phyloP scores from a whole-genome alignment of 2,329 filamentous ascomycete species.

The Cladosporium sp. region DNA sequence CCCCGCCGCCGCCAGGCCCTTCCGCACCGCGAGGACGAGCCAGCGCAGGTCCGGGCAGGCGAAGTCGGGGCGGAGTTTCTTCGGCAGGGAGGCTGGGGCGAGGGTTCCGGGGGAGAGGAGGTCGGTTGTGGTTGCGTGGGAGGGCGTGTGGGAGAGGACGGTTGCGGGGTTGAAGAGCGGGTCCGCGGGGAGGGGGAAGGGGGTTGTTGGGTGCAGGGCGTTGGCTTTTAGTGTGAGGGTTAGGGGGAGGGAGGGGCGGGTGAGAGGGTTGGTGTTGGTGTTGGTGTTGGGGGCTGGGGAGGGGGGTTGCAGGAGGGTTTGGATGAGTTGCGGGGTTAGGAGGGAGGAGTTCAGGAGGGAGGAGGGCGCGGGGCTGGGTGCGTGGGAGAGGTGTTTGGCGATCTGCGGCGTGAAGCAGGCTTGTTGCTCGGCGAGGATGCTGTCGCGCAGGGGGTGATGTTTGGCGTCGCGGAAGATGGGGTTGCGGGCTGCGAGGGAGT shows the following conservation, averaged over 20 bases:
- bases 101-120: conserved; percentile 12
- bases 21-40: conserved; percentile 14
- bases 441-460: conserved; percentile 5
- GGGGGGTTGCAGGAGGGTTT: conserved; percentile 7
- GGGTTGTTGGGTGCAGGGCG: conserved; percentile 9
- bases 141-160: conserved; percentile 13
- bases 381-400: not conserved
- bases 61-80: conserved; percentile 7
- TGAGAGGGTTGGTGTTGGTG: not conserved
- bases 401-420: not conserved
- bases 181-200: conserved; percentile 22
- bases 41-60: conserved; percentile 13
- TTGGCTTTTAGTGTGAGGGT: not conserved
- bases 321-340: conserved; percentile 7
- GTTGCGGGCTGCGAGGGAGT: conserved; percentile 17
- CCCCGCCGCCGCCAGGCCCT: conserved; percentile 1
- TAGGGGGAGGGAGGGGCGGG: not conserved
- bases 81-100: not conserved
- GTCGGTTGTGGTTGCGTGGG: conserved; percentile 13
- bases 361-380: not conserved
- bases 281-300: not conserved
- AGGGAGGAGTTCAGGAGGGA: conserved; percentile 13
- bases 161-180: conserved; percentile 20
- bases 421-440: conserved; percentile 11
- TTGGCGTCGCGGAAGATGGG: not conserved